Conservation (phyloP, 306 rosid genomes). For the Vigna angularis region DNA sequence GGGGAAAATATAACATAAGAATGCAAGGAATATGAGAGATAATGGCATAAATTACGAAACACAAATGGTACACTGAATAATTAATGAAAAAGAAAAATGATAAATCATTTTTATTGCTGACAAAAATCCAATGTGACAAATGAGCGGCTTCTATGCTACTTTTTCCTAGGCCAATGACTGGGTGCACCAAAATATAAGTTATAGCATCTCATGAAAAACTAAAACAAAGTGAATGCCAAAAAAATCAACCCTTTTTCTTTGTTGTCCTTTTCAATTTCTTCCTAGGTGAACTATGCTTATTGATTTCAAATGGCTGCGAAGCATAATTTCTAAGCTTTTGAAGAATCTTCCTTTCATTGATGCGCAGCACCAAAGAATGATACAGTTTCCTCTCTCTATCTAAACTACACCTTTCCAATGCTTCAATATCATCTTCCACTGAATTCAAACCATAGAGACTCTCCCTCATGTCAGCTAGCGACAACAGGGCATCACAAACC, state of each 20-base stretch:
- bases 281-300: constrained; percentile 44
- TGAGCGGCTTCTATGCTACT: constrained; percentile 10
- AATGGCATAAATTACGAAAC: background rate
- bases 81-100: background rate
- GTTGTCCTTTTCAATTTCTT: constrained; percentile 57
- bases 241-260: constrained; percentile 30
- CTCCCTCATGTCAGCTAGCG: constrained; percentile 73
- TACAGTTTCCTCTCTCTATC: constrained; percentile 60
- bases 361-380: constrained; percentile 76
- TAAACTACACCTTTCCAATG: constrained; percentile 52
- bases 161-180: background rate
- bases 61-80: background rate
- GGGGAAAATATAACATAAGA: background rate
- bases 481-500: constrained; percentile 60
- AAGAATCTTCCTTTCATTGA: constrained; percentile 81
- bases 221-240: background rate
- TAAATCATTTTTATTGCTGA: background rate
- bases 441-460: constrained; percentile 69
- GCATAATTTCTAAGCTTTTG: constrained; percentile 66
- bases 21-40: background rate
- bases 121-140: background rate
- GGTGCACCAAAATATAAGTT: background rate
- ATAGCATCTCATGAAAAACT: background rate
- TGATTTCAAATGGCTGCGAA: constrained; percentile 42
- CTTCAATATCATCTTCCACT: constrained; percentile 64